Conservation (phyloP, 768 basidiomycete genomes). For the Leccinum fibrillosum region DNA sequence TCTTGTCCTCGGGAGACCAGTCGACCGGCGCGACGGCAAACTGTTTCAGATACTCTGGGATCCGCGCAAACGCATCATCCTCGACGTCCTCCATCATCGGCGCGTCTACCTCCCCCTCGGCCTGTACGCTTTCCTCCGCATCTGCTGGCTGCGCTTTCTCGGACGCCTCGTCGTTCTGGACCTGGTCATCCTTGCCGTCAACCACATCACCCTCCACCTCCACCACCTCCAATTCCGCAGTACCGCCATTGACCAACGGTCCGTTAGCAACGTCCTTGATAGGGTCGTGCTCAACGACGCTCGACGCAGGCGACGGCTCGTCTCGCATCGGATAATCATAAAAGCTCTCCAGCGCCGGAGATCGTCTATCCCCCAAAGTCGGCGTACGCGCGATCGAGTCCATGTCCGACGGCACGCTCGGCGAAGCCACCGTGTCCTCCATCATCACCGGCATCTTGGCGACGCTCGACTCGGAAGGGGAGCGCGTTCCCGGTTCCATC, state of each 20-base stretch:
- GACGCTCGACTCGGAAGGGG: conserved; percentile 11
- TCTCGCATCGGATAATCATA: conserved; percentile 23
- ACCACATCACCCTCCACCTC: not conserved
- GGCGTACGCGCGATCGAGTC: conserved; percentile 25
- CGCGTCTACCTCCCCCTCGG: conserved; percentile 2
- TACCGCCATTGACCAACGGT: not conserved
- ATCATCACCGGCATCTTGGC: not conserved
- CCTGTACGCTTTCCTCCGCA: not conserved
- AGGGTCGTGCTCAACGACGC: conserved; percentile 22
- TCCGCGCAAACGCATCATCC: conserved; percentile 33
- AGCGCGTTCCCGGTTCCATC: not conserved
- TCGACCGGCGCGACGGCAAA: conserved; percentile 71
- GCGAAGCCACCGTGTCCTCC: conserved; percentile 18
- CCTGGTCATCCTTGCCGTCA: not conserved
- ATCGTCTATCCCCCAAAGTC: conserved; percentile 15
- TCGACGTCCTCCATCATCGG: conserved; percentile 43
- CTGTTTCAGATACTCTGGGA: conserved; percentile 57
- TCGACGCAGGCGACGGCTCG: conserved; percentile 29
- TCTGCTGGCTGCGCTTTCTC: not conserved
- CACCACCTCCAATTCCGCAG: not conserved
- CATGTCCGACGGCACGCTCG: conserved; percentile 27
- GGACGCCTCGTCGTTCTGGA: not conserved
- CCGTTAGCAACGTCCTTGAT: conserved; percentile 12
- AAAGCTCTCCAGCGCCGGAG: conserved; percentile 24
- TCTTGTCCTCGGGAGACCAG: conserved; percentile 57